Evolutionary conservation across 371 early-diverging fungal genomes (phyloP), one percentile per base, ranked within the genome.

Genomic region (Rhizomucor miehei): DNA sequence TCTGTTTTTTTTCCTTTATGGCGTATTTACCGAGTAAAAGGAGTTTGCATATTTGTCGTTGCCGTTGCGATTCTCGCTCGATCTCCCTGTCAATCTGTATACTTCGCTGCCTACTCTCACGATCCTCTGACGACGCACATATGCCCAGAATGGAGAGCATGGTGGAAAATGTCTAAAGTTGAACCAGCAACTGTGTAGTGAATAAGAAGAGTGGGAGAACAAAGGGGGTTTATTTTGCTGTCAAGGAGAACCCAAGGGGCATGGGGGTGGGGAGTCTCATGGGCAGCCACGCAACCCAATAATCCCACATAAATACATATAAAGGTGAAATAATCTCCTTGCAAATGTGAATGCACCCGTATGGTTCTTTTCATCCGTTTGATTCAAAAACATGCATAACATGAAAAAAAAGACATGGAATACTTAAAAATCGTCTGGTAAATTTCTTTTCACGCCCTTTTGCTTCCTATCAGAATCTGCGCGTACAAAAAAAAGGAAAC

Each of bases 11-110:
- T 8, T 29, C 8, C 29, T 29, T 3, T 8, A 8, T 8, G 3
- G 29, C 29, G 3, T 29, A 5, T 3, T 29, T 29, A 29, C 29
- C 88, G 59, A 85, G 59, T 13, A 87, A 57, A 21, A 85, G 66
- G 35, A 87, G 77, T 60, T 85, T 84, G 67, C 79, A 81, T 66
- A 85, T 84, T 59, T 73, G 77, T 50, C 67, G 77, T 20, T 79
- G 68, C 19, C 72, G 71, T 39, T 66, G 56, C 46, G 65, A 72
- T 36, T 84, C 85, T 19, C 73, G 75, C 51, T 79, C 77, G 25
- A 84, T 55, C 47, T 77, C 69, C 14, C 72, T 64, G 54, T 85
- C 86, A 47, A 85, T 85, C 52, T 71, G 74, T 44, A 71, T 64
- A 48, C 78, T 80, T 23, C 78, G 66, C 50, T 71, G 66, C 54